Conservation (phyloP, 257 asterid species). For the Paulownia fortunei region DNA sequence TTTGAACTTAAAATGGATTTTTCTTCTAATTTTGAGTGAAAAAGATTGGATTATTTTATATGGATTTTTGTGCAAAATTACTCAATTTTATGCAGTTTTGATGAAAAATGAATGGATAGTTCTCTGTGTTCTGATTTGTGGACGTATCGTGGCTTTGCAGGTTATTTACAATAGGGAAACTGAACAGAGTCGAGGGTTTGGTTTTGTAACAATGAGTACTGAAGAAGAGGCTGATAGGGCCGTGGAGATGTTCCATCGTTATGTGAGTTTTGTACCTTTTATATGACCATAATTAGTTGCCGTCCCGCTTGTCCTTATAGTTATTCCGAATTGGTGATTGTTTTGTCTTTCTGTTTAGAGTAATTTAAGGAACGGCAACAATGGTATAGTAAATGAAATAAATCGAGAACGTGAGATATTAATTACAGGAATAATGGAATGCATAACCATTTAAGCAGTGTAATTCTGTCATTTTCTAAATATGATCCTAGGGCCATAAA, state of each 20-base stretch:
- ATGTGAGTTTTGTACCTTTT: conserved; percentile 56
- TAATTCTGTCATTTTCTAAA: background rate
- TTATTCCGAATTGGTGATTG: background rate
- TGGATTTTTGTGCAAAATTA: background rate
- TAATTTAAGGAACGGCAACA: background rate
- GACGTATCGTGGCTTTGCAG: conserved; percentile 46
- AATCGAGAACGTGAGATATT: background rate
- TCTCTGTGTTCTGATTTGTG: background rate
- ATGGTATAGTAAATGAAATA: background rate
- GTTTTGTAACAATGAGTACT: conserved; percentile 85
- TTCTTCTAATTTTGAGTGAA: too few species aligned
- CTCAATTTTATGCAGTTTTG: background rate
- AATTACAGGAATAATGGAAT: background rate
- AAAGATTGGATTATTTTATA: background rate
- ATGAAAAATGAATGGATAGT: background rate
- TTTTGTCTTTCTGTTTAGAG: background rate
- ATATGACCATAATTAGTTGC: background rate
- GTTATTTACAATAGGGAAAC: conserved; percentile 73
- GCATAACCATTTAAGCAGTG: background rate
- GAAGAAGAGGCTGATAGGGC: conserved; percentile 89
- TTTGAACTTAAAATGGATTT: background rate
- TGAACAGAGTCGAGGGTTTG: conserved; percentile 86
- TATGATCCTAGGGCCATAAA: background rate
- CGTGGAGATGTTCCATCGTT: conserved; percentile 68
- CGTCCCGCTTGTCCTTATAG: background rate